Evolutionary conservation across 2,329 filamentous ascomycete genomes (phyloP).

Genomic region (Diaporthe humulicola): DNA sequence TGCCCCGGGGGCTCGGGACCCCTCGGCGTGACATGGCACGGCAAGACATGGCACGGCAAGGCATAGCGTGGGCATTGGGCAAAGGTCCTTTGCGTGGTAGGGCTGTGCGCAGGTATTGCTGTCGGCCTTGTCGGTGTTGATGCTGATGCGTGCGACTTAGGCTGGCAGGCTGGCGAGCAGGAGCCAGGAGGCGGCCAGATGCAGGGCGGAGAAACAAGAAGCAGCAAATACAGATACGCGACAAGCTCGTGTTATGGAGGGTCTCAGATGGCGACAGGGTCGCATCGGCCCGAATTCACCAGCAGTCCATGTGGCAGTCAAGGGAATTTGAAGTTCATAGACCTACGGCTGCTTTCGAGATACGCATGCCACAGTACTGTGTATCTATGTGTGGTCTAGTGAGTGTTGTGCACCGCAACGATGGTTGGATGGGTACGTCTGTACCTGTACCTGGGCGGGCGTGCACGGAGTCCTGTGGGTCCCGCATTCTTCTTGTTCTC

Average conservation of each 20-base stretch:
- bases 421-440: background rate
- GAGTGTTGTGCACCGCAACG: no score
- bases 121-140: background rate
- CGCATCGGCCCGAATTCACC: background rate
- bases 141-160: background rate
- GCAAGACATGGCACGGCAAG: background rate
- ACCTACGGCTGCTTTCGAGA: background rate
- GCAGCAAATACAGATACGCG: conserved; percentile 27
- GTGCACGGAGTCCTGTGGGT: background rate
- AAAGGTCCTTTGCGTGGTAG: conserved; percentile 6
- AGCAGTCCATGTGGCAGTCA: conserved; percentile 18
- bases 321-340: background rate
- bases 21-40: conserved; percentile 12
- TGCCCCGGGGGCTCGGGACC: conserved; percentile 2
- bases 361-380: no score
- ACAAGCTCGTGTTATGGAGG: conserved; percentile 30
- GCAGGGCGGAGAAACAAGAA: conserved; percentile 19
- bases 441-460: background rate
- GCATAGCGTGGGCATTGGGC: background rate
- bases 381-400: no score
- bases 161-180: background rate
- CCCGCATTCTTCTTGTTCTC: conserved; percentile 9
- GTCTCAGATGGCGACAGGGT: conserved; percentile 12
- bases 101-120: conserved; percentile 8
- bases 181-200: conserved; percentile 3